Base-by-base conservation (phyloP, 768 basidiomycete species). In the Rubroboletus satanas region DNA sequence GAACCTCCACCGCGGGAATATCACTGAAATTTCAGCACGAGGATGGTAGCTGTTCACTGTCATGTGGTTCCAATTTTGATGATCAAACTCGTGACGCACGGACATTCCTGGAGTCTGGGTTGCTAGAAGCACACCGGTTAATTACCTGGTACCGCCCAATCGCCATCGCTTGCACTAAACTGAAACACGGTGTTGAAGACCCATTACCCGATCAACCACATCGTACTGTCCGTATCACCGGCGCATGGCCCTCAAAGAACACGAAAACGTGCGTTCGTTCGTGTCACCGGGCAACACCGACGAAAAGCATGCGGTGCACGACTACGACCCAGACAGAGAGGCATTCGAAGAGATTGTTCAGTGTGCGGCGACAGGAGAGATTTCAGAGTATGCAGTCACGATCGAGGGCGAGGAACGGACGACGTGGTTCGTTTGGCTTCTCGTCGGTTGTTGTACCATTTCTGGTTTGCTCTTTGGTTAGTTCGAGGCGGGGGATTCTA, bases 361-460 rank as follows among this genome's bases (percentile, higher is more conserved):
- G 37, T 33, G 58, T 49, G 39, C 50, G 2, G 59, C 54, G 2
- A 31, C 44, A 12, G 82, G 79, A 23, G 83, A 83, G 59, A 82
- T 85, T 44, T 83, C 81, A 47, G 84, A 85, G 59, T 65, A 81
- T 51, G 74, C 78, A 1, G 80, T 83, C 7, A 78, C 83, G 10
- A 81, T 80, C 17, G 85, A 86, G 60, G 84, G 83, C 12, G 85
- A 86, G 54, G 84, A 85, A 54, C 72, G 70, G 55, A 84, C 83
- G 23, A 87, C 86, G 0, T 81, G 79, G 77, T 90, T 90, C 58
- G 82, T 91, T 2, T 89, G 87, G 87, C 72, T 84, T n/a, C 77
- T 92, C 39, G 88, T 90, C 14, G 68, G 79, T 49, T 83, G 84
- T 55, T 84, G 84, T n/a, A 84, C 85, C 47, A 85, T 91, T 51